phyloP scores from a whole-genome alignment of 352 stramenopile genomes.

The Salisapilia sapeloensis region DNA sequence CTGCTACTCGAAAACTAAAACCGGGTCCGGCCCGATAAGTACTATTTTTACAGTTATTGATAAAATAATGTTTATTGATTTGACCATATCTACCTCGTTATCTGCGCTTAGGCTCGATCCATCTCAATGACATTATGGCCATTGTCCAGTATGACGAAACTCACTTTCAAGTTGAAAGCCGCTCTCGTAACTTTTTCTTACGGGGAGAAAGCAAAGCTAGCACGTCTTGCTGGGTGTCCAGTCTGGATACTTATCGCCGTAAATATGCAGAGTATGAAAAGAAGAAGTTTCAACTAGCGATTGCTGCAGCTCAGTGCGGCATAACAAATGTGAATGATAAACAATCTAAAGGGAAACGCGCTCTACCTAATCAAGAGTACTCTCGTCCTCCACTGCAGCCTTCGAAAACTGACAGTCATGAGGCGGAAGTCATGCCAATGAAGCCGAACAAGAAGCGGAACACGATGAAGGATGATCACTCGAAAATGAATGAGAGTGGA shows the following conservation, averaged over 20 bases:
- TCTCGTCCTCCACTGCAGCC: too few species aligned
- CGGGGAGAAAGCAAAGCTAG: slow-evolving; percentile 73
- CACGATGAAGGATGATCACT: too few species aligned
- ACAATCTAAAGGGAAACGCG: too few species aligned
- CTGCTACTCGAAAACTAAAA: slow-evolving; percentile 39
- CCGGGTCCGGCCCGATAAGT: slow-evolving; percentile 24
- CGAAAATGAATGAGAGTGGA: too few species aligned
- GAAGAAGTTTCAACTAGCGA: too few species aligned
- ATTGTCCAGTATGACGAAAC: slow-evolving; percentile 75
- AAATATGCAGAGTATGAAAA: slow-evolving; percentile 55
- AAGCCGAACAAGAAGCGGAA: too few species aligned
- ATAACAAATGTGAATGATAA: too few species aligned
- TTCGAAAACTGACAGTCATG: too few species aligned
- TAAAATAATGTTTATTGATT: background rate
- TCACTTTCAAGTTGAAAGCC: slow-evolving; percentile 72
- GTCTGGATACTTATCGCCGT: slow-evolving; percentile 62
- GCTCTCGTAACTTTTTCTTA: slow-evolving; percentile 72
- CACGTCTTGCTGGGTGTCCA: slow-evolving; percentile 64
- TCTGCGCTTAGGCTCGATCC: slow-evolving; percentile 41
- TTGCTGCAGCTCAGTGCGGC: too few species aligned
- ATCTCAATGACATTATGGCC: slow-evolving; percentile 74
- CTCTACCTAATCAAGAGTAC: too few species aligned
- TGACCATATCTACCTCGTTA: background rate
- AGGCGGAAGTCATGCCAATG: too few species aligned
- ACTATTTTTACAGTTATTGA: slow-evolving; percentile 3